phyloP scores from a whole-genome alignment of 2,329 filamentous ascomycete genomes.

The Fusarium udum region DNA sequence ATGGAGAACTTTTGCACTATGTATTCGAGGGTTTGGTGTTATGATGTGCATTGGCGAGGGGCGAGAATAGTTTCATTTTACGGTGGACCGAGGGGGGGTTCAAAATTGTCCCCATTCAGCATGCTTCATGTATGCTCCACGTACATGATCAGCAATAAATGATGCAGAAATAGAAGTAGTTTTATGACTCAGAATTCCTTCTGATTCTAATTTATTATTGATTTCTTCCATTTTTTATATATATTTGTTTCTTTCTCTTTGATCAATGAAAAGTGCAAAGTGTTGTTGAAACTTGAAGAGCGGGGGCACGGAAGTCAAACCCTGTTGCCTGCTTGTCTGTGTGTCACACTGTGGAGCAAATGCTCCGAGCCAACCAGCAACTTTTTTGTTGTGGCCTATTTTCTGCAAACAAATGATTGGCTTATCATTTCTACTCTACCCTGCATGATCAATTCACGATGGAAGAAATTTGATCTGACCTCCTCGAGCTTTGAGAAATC shows the following conservation, averaged over 20 bases:
- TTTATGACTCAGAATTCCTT: neutral
- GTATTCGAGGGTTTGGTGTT: neutral
- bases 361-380: neutral
- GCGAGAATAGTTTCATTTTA: neutral
- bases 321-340: neutral
- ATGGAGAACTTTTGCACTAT: neutral
- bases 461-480: too few species aligned
- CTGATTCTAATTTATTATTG: too few species aligned
- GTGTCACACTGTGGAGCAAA: neutral
- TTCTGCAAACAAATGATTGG: too few species aligned
- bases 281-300: neutral
- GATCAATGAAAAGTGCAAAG: fast-evolving
- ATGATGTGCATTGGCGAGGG: neutral
- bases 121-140: neutral
- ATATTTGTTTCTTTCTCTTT: too few species aligned
- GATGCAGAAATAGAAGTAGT: neutral
- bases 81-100: neutral
- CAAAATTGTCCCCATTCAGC: neutral
- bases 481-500: too few species aligned
- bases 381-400: neutral
- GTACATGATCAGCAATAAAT: neutral
- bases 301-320: neutral
- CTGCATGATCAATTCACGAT: too few species aligned
- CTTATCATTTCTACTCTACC: too few species aligned
- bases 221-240: neutral